phyloP scores from a whole-genome alignment of 140 eudicot species.

The Senecio squalidus region DNA sequence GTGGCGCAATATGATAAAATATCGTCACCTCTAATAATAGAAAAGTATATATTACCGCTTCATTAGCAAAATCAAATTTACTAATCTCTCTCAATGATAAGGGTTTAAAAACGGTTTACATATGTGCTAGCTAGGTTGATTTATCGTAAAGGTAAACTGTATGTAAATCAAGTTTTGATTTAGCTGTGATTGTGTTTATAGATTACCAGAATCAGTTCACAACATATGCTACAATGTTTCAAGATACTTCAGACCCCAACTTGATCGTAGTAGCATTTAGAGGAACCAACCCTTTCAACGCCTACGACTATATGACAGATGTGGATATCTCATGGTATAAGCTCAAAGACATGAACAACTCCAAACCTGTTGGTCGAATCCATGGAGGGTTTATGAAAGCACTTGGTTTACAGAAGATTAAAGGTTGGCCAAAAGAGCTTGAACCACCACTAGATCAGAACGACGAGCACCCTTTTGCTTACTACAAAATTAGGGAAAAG shows the following conservation, averaged over 20 bases:
- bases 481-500: constrained; percentile 54
- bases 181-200: constrained; percentile 15
- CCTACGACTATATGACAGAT: constrained; percentile 58
- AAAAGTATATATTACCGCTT: too few species aligned
- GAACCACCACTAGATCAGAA: constrained; percentile 13
- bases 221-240: constrained; percentile 68
- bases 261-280: constrained; percentile 63
- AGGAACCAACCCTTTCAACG: constrained; percentile 59
- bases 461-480: constrained; percentile 39
- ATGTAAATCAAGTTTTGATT: too few species aligned
- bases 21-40: too few species aligned
- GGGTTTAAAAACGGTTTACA: too few species aligned
- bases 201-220: constrained; percentile 37
- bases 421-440: constrained; percentile 73
- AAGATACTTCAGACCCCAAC: constrained; percentile 32
- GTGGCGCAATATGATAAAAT: too few species aligned
- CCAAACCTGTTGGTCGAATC: constrained; percentile 41
- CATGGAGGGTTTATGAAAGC: constrained; percentile 89
- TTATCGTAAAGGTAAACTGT: too few species aligned
- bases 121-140: too few species aligned
- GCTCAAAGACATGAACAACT: constrained; percentile 20
- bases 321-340: constrained; percentile 73
- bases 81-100: too few species aligned
- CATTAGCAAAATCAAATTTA: too few species aligned
- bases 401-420: constrained; percentile 52